These are phyloP conservation scores for Pseudonitzschia delicatissima DNA, from an alignment of 108 stramenopile genomes.

Conservation along the genomic window DNA sequence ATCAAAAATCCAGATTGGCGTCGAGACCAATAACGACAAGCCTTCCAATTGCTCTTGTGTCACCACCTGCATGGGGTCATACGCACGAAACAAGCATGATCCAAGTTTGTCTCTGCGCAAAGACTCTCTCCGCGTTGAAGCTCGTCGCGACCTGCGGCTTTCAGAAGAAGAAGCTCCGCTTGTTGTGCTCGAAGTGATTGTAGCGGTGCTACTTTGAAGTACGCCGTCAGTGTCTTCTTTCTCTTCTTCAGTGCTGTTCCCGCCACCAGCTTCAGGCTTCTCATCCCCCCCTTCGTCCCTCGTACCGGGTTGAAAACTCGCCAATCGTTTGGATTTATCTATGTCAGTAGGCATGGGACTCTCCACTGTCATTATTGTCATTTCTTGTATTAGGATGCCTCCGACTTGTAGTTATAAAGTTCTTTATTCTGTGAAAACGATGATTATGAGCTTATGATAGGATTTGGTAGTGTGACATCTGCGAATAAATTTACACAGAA, in stretches of 20 bases:
- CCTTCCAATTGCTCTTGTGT: conserved; percentile 8
- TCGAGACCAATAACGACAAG: conserved; percentile 6
- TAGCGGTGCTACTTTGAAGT: not conserved
- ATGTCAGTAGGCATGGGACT: no score
- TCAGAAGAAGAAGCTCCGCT: not conserved
- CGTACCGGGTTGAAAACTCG: no score
- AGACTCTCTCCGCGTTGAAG: not conserved
- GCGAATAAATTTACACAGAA: no score
- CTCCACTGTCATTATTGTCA: no score
- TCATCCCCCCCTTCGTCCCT: not conserved
- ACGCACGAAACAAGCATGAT: not conserved
- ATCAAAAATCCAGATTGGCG: conserved; percentile 48
- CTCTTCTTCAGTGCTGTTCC: not conserved
- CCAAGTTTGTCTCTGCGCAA: not conserved
- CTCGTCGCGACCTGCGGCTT: not conserved
- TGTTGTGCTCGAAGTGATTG: not conserved
- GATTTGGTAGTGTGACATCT: no score
- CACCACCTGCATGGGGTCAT: conserved; percentile 12
- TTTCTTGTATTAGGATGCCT: no score
- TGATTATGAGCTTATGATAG: no score
- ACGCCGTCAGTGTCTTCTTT: no score
- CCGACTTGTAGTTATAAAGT: no score
- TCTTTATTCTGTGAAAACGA: no score
- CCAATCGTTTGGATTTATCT: no score
- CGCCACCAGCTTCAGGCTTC: not conserved